Base-by-base conservation (phyloP, 129 eudicot species). In the Silybum marianum region DNA sequence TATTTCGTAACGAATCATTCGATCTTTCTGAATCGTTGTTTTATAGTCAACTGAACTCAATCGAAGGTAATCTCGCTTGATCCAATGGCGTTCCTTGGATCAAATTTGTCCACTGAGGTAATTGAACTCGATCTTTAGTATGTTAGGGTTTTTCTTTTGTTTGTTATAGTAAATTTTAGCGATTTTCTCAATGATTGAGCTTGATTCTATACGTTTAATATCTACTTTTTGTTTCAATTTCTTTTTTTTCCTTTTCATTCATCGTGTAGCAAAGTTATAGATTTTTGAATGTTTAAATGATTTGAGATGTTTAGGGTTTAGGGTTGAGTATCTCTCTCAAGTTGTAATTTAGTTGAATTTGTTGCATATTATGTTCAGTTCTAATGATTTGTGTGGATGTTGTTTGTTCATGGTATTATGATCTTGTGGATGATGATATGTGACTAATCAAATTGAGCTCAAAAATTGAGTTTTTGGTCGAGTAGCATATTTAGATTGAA, bases 31-130 rank as follows among this genome's bases (percentile, higher is more conserved):
- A 40, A 26, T 73, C 26, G 25, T 38, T 40, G 19, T 38, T 28
- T 18, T 44, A 0, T 30, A 65, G 69, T 74, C 51, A 74, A 46
- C 58, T 44, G 54, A 44, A 42, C 48, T 66, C 40, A 74, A 75
- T 82, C 62, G 24, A 71, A 44, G 76, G 10, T 25, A 14, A 42
- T 63, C 5, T 14, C 48, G 44, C 74, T 42, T 51, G 77, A 70
- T 80, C 44, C 40, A 21, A 91, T 91, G 96, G 87, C 86, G 68
- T 44, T 89, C 18, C 68, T 84, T 30, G 97, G 93, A 87, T 88
- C 93, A 4, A 84, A 71, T 83, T 69, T 87, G 70, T 69, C 90
- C 12, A 82, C 74, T 79, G 92, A 91, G 89, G 97, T 91, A 87
- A 28, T 40, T 7, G 3, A 82, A 46, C 81, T 65, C 75, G 7